These are phyloP conservation scores for Thermochaetoides thermophila DNA, from an alignment of 495 filamentous ascomycete genomes.

Conservation along the genomic window DNA sequence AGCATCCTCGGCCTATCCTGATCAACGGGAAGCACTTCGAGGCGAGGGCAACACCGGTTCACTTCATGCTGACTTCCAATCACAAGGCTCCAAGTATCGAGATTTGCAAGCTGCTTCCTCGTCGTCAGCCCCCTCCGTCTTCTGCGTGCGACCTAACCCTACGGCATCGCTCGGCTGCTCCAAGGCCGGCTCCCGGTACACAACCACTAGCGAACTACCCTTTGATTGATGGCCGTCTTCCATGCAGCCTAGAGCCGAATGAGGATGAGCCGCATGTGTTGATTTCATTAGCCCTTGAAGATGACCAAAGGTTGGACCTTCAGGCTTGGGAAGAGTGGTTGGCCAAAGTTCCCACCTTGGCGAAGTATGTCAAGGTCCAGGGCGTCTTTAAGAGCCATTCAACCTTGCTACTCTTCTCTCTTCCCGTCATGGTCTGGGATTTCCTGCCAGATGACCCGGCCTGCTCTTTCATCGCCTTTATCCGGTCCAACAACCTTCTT, in stretches of 20 bases:
- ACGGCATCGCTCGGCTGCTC: too few relatives aligned
- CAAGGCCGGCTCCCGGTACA: too few relatives aligned
- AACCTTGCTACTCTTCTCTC: conserved; percentile 30
- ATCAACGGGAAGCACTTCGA: conserved; percentile 36
- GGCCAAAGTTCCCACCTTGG: conserved; percentile 29
- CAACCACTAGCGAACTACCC: too few relatives aligned
- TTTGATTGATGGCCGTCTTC: conserved; percentile 8
- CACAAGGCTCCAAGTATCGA: conserved; percentile 38
- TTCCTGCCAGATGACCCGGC: conserved; percentile 35
- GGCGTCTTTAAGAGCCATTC: conserved; percentile 40
- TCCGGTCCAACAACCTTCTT: conserved; percentile 32
- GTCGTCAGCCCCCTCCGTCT: not conserved
- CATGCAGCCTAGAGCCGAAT: conserved; percentile 20
- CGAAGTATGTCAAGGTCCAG: conserved; percentile 36
- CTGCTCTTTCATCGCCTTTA: conserved; percentile 37
- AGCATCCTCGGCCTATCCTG: conserved; percentile 35
- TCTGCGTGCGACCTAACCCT: too few relatives aligned
- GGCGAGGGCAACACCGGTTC: conserved; percentile 34
- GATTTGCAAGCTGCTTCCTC: conserved; percentile 19
- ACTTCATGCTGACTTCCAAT: conserved; percentile 39
- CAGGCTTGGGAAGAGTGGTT: conserved; percentile 37
- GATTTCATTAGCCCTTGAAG: conserved; percentile 37
- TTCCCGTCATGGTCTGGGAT: conserved; percentile 40
- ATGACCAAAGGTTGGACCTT: conserved; percentile 31
- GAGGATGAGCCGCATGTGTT: conserved; percentile 36